phyloP scores from a whole-genome alignment of 2,329 filamentous ascomycete genomes.

The Venturiaceae sp. region DNA sequence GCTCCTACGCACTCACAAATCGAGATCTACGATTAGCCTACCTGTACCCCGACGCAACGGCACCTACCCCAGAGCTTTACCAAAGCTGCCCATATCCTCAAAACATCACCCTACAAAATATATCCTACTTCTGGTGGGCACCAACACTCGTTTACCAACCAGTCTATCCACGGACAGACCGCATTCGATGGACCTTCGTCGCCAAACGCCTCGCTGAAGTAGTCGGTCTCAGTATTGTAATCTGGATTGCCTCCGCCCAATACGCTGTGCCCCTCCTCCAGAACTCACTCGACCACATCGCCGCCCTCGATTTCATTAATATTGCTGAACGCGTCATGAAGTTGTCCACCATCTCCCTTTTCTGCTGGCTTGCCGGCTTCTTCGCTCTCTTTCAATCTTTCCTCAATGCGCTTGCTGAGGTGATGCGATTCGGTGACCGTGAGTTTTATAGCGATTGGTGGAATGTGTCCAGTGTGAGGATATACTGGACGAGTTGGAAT shows the following conservation, averaged over 20 bases:
- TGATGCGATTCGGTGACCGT: conserved; percentile 82
- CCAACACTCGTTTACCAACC: conserved; percentile 96
- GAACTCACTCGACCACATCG: conserved; percentile 85
- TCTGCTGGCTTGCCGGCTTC: conserved; percentile 97
- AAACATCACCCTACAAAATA: conserved; percentile 81
- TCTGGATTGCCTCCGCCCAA: conserved; percentile 91
- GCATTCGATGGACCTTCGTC: conserved; percentile 82
- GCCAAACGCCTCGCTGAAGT: conserved; percentile 72
- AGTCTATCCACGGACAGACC: conserved; percentile 76
- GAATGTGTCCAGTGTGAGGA: conserved; percentile 70
- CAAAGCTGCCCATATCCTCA: conserved; percentile 73
- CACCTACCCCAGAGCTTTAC: conserved; percentile 73
- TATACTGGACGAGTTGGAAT: conserved; percentile 96
- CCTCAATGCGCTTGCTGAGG: conserved; percentile 82
- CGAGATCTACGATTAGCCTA: conserved; percentile 87
- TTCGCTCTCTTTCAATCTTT: conserved; percentile 93
- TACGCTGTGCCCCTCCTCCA: conserved; percentile 83
- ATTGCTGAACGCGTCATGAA: conserved; percentile 90
- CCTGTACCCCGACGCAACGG: conserved; percentile 54
- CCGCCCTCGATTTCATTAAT: conserved; percentile 65
- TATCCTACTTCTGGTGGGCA: conserved; percentile 96
- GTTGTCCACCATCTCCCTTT: conserved; percentile 84
- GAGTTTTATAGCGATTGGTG: conserved; percentile 98
- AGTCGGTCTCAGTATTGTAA: conserved; percentile 69
- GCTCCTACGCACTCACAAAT: conserved; percentile 94